Evolutionary conservation across 2,329 filamentous ascomycete species (phyloP), one percentile per base, ranked within the genome.

Genomic region (Microdochium bolleyi): DNA sequence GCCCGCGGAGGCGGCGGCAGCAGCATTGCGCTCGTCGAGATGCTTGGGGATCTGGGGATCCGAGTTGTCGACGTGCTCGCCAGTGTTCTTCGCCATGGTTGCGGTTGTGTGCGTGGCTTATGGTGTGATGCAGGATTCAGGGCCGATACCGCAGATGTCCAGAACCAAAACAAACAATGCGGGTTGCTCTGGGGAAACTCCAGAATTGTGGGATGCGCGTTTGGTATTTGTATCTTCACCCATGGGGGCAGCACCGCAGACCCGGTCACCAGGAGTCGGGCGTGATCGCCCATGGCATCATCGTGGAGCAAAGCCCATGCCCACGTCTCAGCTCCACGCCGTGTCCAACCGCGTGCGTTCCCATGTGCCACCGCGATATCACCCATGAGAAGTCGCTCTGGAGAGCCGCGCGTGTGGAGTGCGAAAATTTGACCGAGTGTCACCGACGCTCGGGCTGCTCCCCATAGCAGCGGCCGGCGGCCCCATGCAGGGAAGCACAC

Each of bases 1-100:
- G 48, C 64, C 67, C 24, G 63, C 66, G 32, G 63, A 60, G 4
- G 70, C 66, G 9, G 68, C 61, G 52, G 73, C 70, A 13, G 70
- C 53, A 19, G 70, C 68, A 52, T 74, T 56, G 49, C 59, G 59
- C 56, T 64, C 62, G 44, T 57, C 58, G 54, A 64, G 54, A 25
- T 55, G 52, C 3, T 60, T 60, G 21, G 61, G 57, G 13, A 32
- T 52, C 34, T 54, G 50, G n/a, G 53, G 22, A 19, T 58, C 48
- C 2, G 58, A 57, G 53, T 62, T 57, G 53, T 64, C 62, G 38
- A 63, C 51, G 46, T 64, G 62, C 19, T 56, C 56, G 34, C 41
- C 41, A 3, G 41, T 46, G 21, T 21, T 46, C 41, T 46, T 46
- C 3, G 41, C 14, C 41, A 46, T 46, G 41, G 21, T 46, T 16